Evolutionary conservation across 192 early-diverging fungal genomes (phyloP), one percentile per base, ranked within the genome.

Genomic region (Pilobolus umbonatus): DNA sequence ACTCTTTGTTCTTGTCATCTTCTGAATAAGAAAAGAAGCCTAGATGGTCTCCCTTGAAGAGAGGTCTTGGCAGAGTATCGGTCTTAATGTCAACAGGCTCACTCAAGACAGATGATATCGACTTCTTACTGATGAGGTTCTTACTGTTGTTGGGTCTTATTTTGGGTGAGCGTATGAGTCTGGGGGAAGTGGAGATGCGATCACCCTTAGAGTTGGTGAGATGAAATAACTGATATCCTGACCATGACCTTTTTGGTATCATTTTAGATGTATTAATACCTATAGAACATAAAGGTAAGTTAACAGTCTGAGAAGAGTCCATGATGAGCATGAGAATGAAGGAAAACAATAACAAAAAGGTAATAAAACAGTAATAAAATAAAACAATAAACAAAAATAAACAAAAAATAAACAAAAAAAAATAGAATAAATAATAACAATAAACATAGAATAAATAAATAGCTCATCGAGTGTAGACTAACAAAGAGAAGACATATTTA

Each of bases 191-290:
- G 24, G 31, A 4, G 17, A 22, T 54, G 11, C 31, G 35, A 38
- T 35, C 17, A 38, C 21, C 22, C 31, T 35, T 35, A 12, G 31
- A 32, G 24, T 38, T 34, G 5, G 52, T 24, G 19, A 54, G 14
- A 2, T 32, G 21, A 6, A 54, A 54, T 38, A 34, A 22, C 10
- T 54, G 52, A 21, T 34, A 54, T 14, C 52, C 52, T 54, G 35
- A 36, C 52, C 52, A 54, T 38, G 52, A 19, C 38, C 52, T 54
- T 38, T 54, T 54, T 35, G 52, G 21, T 35, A 54, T 35, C n/a
- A 54, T 4, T 12, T 34, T 54, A 22, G 52, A 22, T 9, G 52
- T 54, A 54, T 14, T 5, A 10, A 31, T 51, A 32, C 9, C 8
- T 43, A 43, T 43, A 43, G 8, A 7, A 15, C 40, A 5, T 36